Base-by-base conservation (phyloP, 2,329 filamentous ascomycete genomes). In the Neofusicoccum laricinum region DNA sequence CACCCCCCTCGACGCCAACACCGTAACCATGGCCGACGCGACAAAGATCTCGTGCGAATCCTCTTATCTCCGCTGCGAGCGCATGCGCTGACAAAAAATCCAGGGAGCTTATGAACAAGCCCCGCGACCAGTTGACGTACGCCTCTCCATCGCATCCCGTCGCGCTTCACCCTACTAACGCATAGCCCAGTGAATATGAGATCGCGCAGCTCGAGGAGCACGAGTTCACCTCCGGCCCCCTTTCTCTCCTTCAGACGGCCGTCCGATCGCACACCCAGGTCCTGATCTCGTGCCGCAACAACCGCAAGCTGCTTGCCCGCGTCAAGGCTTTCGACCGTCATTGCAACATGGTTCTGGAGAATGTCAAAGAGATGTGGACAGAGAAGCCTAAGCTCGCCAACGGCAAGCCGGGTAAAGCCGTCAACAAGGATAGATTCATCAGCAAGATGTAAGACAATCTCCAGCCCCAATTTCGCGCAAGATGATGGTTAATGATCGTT, bases 331-430 rank as follows among this genome's bases (percentile, higher is more conserved):
- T 99, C 77, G 95, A 99, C 80, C 86, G 95, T 66, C 95, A 99
- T 81, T 98, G 93, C 86, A 99, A 99, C 82, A 98, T 99, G 95
- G 91, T 97, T 3, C 84, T 97, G 53, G 93, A 97, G 83, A 97
- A 97, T 71, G 93, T 96, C 48, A 96, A 96, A 85, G 95, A 99
- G 82, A 98, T 99, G 94, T 99, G 95, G 95, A 97, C 93, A 10
- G 95, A 99, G 82, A 95, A 91, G 64, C 93, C 94, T 55, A 84
- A 88, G 66, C 85, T 91, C 73, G 88, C 90, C 21, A 90, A 89
- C 69, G 94, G 94, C 69, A 95, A 94, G 83, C 93, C 93, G 81
- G 93, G 93, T 64, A 84, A 90, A 72, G 88, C 90, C 49, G 92
- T 98, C 67, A 99, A 99, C 83, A 97, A 98, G 87, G 95, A 99